A percentile compares a stretch with the other conserved stretches of the same genome.
phyloP scores from a whole-genome alignment of 805 yeast genomes.

The Candida anglica region DNA sequence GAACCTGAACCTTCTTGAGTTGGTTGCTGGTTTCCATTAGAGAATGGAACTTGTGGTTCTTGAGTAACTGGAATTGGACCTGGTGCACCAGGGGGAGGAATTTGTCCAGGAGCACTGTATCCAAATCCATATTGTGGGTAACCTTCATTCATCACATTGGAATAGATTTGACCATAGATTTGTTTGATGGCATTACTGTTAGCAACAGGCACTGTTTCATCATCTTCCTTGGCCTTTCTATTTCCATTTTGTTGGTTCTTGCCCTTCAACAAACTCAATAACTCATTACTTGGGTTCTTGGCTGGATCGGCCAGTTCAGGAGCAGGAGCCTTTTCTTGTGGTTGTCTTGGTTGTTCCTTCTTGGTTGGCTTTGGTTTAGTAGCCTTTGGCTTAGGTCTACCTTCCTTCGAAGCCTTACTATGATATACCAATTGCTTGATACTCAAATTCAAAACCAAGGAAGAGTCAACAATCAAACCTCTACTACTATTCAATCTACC shows the following conservation, averaged over 20 bases:
- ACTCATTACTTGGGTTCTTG: conserved; percentile 34
- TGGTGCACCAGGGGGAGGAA: conserved; percentile 2
- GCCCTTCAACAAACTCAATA: conserved; percentile 41
- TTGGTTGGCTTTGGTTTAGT: conserved; percentile 6
- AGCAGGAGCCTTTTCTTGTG: conserved; percentile 6
- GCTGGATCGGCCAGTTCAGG: conserved; percentile 6
- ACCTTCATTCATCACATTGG: conserved; percentile 40
- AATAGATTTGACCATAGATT: conserved; percentile 40
- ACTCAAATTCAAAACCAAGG: conserved; percentile 74
- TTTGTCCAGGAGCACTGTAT: background rate
- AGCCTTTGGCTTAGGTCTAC: conserved; percentile 20
- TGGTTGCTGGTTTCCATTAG: no score
- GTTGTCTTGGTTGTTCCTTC: conserved; percentile 7
- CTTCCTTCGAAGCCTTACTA: conserved; percentile 55
- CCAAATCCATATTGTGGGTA: no score
- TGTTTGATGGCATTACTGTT: conserved; percentile 33
- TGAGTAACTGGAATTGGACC: background rate
- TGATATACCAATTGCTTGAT: conserved; percentile 73
- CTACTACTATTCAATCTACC: conserved; percentile 76
- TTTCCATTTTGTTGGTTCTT: conserved; percentile 9
- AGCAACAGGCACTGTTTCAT: conserved; percentile 9
- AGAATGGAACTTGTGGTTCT: background rate
- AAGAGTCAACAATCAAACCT: conserved; percentile 79
- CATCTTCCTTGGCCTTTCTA: conserved; percentile 9
- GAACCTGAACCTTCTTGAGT: no score